Percentiles rank a stretch among this genome's conserved stretches.
phyloP scores from a whole-genome alignment of 1,284 basidiomycete species.

The Ceratobasidium sp. region DNA sequence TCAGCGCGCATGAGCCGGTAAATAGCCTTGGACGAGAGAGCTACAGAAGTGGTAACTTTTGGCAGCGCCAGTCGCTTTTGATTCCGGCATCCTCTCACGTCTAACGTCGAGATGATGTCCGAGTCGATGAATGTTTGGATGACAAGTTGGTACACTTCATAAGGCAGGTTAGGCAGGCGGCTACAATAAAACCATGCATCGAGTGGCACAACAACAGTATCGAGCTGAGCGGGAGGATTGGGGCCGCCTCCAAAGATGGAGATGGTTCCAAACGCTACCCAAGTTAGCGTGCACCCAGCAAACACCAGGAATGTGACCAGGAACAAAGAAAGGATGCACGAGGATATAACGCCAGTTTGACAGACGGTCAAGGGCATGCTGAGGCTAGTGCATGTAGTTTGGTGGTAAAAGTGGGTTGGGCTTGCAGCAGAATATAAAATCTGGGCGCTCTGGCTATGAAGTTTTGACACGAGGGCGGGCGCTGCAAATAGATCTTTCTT shows the following conservation, averaged over 20 bases:
- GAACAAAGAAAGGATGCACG: no score
- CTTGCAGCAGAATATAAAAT: no score
- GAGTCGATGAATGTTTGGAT: not conserved
- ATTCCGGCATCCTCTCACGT: not conserved
- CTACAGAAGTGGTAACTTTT: not conserved
- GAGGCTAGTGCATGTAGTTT: no score
- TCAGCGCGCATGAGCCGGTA: not conserved
- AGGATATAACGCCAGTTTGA: no score
- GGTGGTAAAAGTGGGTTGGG: no score
- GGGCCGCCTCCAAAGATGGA: not conserved
- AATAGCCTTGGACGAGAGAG: not conserved
- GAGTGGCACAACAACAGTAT: not conserved
- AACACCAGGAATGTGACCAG: no score
- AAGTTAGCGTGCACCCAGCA: not conserved
- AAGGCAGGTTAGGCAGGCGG: not conserved
- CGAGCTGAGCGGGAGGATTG: not conserved
- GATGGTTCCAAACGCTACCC: not conserved
- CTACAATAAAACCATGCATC: not conserved
- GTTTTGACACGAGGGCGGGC: no score
- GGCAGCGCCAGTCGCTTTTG: not conserved
- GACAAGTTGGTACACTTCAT: constrained; percentile 2
- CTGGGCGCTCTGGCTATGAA: no score
- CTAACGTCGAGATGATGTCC: not conserved
- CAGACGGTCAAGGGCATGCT: no score
- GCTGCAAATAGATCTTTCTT: no score